Conservation (phyloP, 306 rosid species). For the Lotus japonicus region DNA sequence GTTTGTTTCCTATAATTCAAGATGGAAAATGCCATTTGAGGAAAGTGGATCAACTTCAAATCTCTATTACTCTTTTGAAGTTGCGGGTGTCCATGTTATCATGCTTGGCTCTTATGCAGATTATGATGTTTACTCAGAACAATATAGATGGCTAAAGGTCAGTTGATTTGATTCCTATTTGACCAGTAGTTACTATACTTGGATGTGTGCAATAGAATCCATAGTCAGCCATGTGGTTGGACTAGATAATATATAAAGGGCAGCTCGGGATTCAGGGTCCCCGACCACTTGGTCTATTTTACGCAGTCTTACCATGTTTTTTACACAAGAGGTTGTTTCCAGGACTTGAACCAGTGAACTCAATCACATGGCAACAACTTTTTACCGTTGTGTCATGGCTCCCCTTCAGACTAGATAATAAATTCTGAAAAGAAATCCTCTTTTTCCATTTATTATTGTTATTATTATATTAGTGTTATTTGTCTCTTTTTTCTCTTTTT, state of each 20-base stretch:
- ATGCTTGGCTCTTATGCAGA: constrained; percentile 95
- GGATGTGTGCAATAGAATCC: not conserved
- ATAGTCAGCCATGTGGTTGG: not conserved
- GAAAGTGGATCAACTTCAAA: constrained; percentile 90
- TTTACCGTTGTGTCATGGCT: too few species aligned
- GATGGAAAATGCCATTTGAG: constrained; percentile 91
- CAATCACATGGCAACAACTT: too few species aligned
- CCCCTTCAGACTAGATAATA: too few species aligned
- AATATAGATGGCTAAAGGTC: constrained; percentile 87
- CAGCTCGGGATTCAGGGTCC: too few species aligned
- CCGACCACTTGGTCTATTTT: too few species aligned
- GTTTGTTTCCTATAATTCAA: constrained; percentile 72
- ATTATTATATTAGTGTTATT: too few species aligned
- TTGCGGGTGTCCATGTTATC: constrained; percentile 60
- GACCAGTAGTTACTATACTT: not conserved
- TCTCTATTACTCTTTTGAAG: constrained; percentile 91
- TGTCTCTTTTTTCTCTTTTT: not conserved
- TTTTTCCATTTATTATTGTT: too few species aligned
- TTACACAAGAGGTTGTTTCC: too few species aligned
- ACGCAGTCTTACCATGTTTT: too few species aligned
- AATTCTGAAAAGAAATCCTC: too few species aligned
- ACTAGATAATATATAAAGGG: not conserved
- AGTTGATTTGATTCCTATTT: constrained; percentile 23
- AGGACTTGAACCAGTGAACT: too few species aligned
- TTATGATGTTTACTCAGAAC: constrained; percentile 59